These are phyloP conservation scores for Ustilago curta DNA, from an alignment of 1,284 basidiomycete genomes.

Conservation along the genomic window DNA sequence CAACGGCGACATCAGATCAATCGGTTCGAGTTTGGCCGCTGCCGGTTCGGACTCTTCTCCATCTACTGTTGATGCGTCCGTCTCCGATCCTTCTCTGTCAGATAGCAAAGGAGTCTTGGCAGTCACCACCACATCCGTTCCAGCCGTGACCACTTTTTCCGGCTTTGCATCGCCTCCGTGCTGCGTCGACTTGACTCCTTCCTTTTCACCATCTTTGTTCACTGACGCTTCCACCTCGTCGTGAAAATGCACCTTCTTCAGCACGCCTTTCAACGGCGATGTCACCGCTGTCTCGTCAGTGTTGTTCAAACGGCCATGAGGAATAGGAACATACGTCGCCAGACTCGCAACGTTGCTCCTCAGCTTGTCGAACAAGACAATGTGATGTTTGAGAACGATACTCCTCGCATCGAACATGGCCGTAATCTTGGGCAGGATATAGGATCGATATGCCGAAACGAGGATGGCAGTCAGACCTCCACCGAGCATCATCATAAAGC, in stretches of 20 bases:
- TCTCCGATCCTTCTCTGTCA: slow-evolving; percentile 11
- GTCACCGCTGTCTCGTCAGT: slow-evolving; percentile 6
- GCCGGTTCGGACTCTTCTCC: slow-evolving; percentile 7
- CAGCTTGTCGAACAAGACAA: slow-evolving; percentile 50
- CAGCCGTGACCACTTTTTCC: slow-evolving; percentile 36
- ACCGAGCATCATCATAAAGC: slow-evolving; percentile 61
- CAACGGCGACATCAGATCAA: slow-evolving; percentile 58
- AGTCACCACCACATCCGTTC: slow-evolving; percentile 39
- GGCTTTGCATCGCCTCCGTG: slow-evolving; percentile 11
- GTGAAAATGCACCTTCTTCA: slow-evolving; percentile 59
- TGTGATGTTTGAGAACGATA: slow-evolving; percentile 56
- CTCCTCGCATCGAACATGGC: slow-evolving; percentile 57
- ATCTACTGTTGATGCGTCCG: slow-evolving; percentile 10
- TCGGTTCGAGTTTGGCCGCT: slow-evolving; percentile 43
- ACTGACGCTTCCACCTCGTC: slow-evolving; percentile 34
- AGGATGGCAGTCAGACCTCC: slow-evolving; percentile 57
- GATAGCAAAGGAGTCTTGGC: slow-evolving; percentile 39
- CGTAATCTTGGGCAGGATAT: slow-evolving; percentile 58
- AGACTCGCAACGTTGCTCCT: slow-evolving; percentile 27
- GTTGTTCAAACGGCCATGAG: slow-evolving; percentile 11
- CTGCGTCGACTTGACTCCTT: slow-evolving; percentile 39
- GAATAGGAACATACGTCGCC: slow-evolving; percentile 34
- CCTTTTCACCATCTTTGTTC: slow-evolving; percentile 26
- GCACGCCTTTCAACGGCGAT: slow-evolving; percentile 39
- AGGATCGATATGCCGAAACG: slow-evolving; percentile 57